These are phyloP conservation scores for Wallacemonas sp. DNA, from an alignment of 208 protist species.

Conservation along the genomic window DNA sequence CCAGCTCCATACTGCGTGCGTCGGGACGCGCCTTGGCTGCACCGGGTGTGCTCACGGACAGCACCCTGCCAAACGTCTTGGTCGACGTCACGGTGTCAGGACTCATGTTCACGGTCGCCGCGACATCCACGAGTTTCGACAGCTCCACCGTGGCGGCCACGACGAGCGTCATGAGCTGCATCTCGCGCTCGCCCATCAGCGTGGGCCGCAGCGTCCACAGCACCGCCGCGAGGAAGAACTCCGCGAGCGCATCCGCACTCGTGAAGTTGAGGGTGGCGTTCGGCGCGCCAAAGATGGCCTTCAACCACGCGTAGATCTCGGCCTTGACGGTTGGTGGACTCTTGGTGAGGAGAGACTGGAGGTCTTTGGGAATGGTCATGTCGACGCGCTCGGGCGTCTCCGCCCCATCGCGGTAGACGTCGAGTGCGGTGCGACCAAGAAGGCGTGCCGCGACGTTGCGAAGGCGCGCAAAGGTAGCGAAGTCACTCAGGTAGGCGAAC, in stretches of 20 bases:
- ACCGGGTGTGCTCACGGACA: neutral
- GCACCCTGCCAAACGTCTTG: neutral
- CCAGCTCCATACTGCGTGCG: constrained; percentile 3
- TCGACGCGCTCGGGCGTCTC: neutral
- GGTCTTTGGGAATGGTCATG: neutral
- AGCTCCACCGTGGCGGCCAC: neutral
- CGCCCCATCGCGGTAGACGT: constrained; percentile 2
- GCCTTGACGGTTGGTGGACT: neutral
- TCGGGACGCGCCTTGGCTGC: neutral
- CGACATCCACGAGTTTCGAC: neutral
- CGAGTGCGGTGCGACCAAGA: neutral
- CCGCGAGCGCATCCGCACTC: neutral
- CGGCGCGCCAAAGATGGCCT: constrained; percentile 1
- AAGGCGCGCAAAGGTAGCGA: neutral
- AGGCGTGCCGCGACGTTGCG: neutral
- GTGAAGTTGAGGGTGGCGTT: neutral
- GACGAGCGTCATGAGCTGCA: constrained; percentile 2
- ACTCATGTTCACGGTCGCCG: neutral
- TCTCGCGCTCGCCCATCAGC: neutral
- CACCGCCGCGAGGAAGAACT: constrained; percentile 15
- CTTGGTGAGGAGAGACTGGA: neutral
- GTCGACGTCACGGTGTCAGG: neutral
- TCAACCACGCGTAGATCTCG: neutral
- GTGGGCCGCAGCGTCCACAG: constrained; percentile 11
- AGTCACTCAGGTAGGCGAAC: constrained; percentile 4